Conservation (phyloP, 352 stramenopile genomes). For the Elongisporangium prolatum region DNA sequence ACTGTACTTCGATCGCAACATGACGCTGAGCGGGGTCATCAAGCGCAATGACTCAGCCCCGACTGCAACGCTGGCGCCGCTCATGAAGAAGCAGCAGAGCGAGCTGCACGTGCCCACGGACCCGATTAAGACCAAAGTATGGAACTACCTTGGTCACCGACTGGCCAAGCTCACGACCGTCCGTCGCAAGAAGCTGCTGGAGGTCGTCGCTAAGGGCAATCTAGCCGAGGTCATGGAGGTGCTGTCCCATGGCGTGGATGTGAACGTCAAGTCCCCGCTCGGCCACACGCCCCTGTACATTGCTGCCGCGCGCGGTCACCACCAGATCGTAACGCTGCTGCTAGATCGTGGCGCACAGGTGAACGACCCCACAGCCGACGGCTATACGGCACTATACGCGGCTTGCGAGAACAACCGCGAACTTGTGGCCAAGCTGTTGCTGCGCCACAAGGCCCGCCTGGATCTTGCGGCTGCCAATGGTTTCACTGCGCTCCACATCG, state of each 20-base stretch:
- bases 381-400: constrained; percentile 44
- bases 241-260: constrained; percentile 50
- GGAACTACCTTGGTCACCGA: constrained; percentile 73
- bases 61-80: constrained; percentile 43
- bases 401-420: constrained; percentile 65
- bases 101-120: constrained; percentile 18
- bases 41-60: constrained; percentile 19
- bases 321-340: constrained; percentile 62
- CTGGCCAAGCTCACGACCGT: constrained; percentile 63
- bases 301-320: constrained; percentile 44
- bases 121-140: constrained; percentile 42
- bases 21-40: constrained; percentile 40
- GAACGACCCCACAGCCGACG: constrained; percentile 49
- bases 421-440: constrained; percentile 43
- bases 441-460: constrained; percentile 50
- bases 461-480: constrained; percentile 40
- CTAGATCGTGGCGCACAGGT: constrained; percentile 58
- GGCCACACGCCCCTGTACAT: constrained; percentile 61
- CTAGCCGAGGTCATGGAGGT: constrained; percentile 57
- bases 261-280: constrained; percentile 38
- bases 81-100: constrained; percentile 36
- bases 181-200: constrained; percentile 64
- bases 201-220: constrained; percentile 49
- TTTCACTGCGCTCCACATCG: constrained; percentile 55
- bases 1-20: constrained; percentile 10